Evolutionary conservation across 805 yeast genomes (phyloP), one percentile per base, ranked within the genome.

Genomic region (Kazachstania kunashirensis): DNA sequence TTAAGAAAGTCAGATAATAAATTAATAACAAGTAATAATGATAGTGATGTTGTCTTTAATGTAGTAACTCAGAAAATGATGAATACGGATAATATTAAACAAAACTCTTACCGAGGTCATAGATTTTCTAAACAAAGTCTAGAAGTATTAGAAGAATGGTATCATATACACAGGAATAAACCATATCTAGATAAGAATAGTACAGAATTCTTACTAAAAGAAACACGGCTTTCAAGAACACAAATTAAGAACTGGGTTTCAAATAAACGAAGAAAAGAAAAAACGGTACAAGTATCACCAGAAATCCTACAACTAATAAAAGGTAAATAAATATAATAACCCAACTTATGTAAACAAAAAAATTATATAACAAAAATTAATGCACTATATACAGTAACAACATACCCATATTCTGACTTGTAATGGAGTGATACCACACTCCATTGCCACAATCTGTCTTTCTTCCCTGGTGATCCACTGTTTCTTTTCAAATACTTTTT

Each of bases 231-330:
- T 11, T 44, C 53, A 6, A 39, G 37, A 19, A 36, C 39, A 12
- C 57, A 52, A 35, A 43, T 52, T n/a, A 45, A 49, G 36, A 50
- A 52, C 27, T 52, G 57, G 57, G 39, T 50, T 11, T 46, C 55
- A 7, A 52, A 52, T 33, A 44, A 53, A 39, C 43, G 57, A 28
- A 42, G 57, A 34, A 50, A 49, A 40, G 44, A 45, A 27, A 50
- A 41, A 31, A 25, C 36, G 16, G 25, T 34, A 14, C 37, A 43
- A 24, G 41, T 44, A 20, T 37, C 47, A 13, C 40, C 45, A 29
- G 45, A 33, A 12, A 37, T 44, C n/a, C 31, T 40, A 12, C 32
- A 34, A 23, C 30, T 42, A 24, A 16, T 42, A 27, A 21, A 37
- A 21, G 33, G 34, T 23, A 30, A 34, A 26, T 36, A 33, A 31